Conservation (phyloP, 169 alveolate genomes). For the Eimeria falciformis region DNA sequence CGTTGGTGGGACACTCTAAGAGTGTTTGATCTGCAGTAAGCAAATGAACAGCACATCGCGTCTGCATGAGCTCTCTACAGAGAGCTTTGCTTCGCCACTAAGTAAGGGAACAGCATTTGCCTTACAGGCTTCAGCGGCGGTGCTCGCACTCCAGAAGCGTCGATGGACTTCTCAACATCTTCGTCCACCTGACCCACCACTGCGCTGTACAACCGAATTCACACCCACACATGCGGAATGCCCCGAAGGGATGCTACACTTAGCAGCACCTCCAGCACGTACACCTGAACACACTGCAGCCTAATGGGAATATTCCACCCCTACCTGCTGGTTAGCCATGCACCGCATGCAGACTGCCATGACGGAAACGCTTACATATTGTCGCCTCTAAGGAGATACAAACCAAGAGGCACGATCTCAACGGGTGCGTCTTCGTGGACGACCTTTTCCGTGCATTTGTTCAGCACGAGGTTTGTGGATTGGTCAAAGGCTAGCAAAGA, state of each 20-base stretch:
- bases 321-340: no score
- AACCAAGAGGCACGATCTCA: constrained; percentile 89
- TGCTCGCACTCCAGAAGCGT: constrained; percentile 81
- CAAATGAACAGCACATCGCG: no score
- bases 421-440: constrained; percentile 86
- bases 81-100: no score
- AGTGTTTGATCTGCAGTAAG: constrained; percentile 39
- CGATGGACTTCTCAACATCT: constrained; percentile 81
- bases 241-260: not conserved
- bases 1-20: no score
- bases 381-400: constrained; percentile 89
- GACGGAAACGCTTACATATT: constrained; percentile 84
- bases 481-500: constrained; percentile 92
- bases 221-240: not conserved
- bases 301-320: no score
- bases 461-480: constrained; percentile 89
- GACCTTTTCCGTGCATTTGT: constrained; percentile 90
- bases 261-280: no score
- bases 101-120: no score
- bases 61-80: no score
- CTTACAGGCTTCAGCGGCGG: constrained; percentile 84
- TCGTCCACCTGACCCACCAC: constrained; percentile 84
- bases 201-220: constrained; percentile 76
- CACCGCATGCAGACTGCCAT: no score
- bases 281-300: no score